Conservation (phyloP, 2,329 filamentous ascomycete genomes). For the Elsinoe ampelina region DNA sequence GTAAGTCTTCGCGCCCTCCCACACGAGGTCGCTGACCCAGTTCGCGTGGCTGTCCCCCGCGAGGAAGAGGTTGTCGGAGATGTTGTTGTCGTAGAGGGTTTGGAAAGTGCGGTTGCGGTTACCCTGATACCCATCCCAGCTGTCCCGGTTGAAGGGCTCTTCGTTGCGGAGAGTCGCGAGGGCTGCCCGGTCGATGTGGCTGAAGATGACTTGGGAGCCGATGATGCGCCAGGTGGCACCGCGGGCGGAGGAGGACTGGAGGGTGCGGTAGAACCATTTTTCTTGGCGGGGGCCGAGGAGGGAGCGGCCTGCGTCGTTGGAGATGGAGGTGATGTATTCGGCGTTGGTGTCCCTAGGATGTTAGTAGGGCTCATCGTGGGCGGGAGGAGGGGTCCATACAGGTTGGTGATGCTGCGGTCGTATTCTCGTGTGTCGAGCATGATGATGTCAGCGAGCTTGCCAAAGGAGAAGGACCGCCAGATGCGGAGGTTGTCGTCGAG, state of each 20-base stretch:
- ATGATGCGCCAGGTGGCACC: conserved; percentile 60
- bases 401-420: conserved; percentile 35
- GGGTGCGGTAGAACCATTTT: conserved; percentile 44
- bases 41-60: conserved; percentile 59
- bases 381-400: conserved; percentile 20
- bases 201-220: conserved; percentile 60
- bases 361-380: background rate
- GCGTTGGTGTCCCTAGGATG: conserved; percentile 43
- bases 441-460: conserved; percentile 34
- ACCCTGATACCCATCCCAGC: conserved; percentile 55
- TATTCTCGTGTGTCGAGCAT: conserved; percentile 37
- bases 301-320: conserved; percentile 23
- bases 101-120: conserved; percentile 61
- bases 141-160: conserved; percentile 43
- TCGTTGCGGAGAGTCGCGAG: conserved; percentile 28
- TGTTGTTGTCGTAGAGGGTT: conserved; percentile 55
- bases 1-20: conserved; percentile 31
- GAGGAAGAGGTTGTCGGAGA: conserved; percentile 61
- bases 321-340: conserved; percentile 23
- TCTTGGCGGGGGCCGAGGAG: conserved; percentile 23
- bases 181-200: conserved; percentile 39
- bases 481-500: conserved; percentile 37
- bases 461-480: conserved; percentile 35
- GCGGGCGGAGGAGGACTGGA: conserved; percentile 38
- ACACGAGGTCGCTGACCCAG: conserved; percentile 40